Conservation (phyloP, 305 asterid species). For the Fraxinus sp. region DNA sequence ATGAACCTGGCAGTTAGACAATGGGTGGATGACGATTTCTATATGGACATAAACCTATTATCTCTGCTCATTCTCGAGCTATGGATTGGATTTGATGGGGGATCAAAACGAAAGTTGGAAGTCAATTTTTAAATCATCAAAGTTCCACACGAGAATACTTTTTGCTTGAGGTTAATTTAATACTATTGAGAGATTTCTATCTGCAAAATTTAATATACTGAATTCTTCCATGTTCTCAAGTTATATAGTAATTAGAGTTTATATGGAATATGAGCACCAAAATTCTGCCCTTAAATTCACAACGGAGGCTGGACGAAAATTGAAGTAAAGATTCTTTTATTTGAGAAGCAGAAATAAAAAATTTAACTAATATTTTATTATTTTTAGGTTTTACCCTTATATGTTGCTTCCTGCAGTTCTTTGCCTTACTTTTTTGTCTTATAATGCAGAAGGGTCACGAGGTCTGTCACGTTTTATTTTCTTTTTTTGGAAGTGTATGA, state of each 20-base stretch:
- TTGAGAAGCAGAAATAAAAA: neutral
- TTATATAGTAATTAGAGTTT: neutral
- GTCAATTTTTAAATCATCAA: too few species aligned
- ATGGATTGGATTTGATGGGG: too few species aligned
- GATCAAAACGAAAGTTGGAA: too few species aligned
- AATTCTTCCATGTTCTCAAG: neutral
- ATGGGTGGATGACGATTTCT: too few species aligned
- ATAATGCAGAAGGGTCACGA: constrained; percentile 26
- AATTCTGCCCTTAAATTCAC: neutral
- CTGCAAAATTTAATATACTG: neutral
- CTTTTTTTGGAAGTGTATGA: neutral
- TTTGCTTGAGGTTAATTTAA: too few species aligned
- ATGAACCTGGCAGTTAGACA: too few species aligned
- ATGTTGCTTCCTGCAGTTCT: constrained; percentile 11
- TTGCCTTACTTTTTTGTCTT: constrained; percentile 28
- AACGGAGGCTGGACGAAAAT: neutral
- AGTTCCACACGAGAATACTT: too few species aligned
- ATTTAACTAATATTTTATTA: neutral
- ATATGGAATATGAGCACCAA: neutral
- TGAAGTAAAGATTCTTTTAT: neutral
- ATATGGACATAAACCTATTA: too few species aligned
- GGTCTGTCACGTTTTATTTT: constrained; percentile 14
- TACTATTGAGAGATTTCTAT: neutral
- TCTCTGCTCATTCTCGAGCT: too few species aligned
- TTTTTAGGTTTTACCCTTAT: constrained; percentile 12